Evolutionary conservation across 2,329 filamentous ascomycete species (phyloP), one percentile per base, ranked within the genome.

Genomic region (Pyrenophora tritici-repentis): DNA sequence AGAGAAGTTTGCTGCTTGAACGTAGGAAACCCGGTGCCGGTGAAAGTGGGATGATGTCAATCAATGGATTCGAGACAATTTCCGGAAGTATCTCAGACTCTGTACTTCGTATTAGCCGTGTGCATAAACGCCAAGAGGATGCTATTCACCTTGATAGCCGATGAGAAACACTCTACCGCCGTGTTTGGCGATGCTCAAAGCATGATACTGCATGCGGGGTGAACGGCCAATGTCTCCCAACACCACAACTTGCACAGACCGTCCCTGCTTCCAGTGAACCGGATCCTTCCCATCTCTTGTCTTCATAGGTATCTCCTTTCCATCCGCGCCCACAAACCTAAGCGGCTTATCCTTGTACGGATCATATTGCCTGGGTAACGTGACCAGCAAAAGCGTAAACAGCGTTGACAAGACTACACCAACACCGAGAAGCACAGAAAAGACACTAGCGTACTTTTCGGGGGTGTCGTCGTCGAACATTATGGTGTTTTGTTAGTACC

Each of bases 191-290:
- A 97, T 86, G 71, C 93, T 97, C 62, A 96, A 79, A 16, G 93
- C 93, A 81, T 99, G 94, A 66, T 99, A 97, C 70, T 97, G 92
- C 93, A 99, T 99, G 49, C 94, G 90, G 42, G 94, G 94, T 71
- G 93, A 97, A 38, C 92, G 86, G 33, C 94, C 94, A 71, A 99
- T 92, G 69, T 99, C 94, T 37, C 94, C 94, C 22, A 99, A 83
- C 14, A 99, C 94, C 13, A 99, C 81, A 44, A 99, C 85, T 73
- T 96, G 91, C 36, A 93, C 82, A 0, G 80, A 82, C 31, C 78
- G 75, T 50, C 80, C 75, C 32, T 65, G 61, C 42, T 69, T 72
- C 44, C 55, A 66, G 22, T 46, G 37, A 16, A 50, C n/a, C 3
- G 58, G 55, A 12, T 63, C 53, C 36, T 60, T 65, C 12, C 59